Base-by-base conservation (phyloP, 1,284 basidiomycete genomes). In the Heterobasidion parviporum region DNA sequence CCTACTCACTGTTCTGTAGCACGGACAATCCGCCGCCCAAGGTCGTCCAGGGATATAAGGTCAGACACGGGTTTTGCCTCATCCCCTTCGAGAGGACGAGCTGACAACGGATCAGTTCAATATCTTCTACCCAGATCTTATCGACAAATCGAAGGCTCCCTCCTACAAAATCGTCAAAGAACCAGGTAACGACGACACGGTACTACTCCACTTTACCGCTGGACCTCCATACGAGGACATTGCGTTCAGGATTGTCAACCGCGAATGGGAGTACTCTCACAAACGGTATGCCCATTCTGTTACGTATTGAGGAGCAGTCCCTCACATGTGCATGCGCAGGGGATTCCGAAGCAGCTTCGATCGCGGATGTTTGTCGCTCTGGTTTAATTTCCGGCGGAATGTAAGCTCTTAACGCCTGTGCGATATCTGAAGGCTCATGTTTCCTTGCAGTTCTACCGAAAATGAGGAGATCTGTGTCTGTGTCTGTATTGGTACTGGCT, bases 181-280 rank as follows among this genome's bases (percentile, higher is more conserved):
- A 64, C 83, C 87, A 8, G 93, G 91, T 6, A 95, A 98, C 66
- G 89, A 94, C 58, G 97, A 99, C 55, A 99, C 96, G 1, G 92
- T 94, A 34, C 77, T 98, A 18, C 73, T 99, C 49, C 84, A 95
- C 60, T 99, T 99, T 73, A 92, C 84, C 61, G 94, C 97, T 15
- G 97, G 97, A 15, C 97, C 97, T 52, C 97, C 97, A 1, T 99
- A 99, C 68, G 97, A 99, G 73, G 97, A 99, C 67, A 94, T 99
- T 60, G 97, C 95, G 15, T 99, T 99, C 76, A 81, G 94, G 56
- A 97, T 99, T 62, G 96, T 99, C 54, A 94, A 98, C 65, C 82
- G 92, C 56, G 94, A 96, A 70, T 99, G 97, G 97, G 97, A 99
- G 67, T 96, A 93, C 71, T 94, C 92, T 53, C 96, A 99, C 66